Evolutionary conservation across 2,329 filamentous ascomycete genomes (phyloP).

Genomic region (Torrubiella hemipterigena): DNA sequence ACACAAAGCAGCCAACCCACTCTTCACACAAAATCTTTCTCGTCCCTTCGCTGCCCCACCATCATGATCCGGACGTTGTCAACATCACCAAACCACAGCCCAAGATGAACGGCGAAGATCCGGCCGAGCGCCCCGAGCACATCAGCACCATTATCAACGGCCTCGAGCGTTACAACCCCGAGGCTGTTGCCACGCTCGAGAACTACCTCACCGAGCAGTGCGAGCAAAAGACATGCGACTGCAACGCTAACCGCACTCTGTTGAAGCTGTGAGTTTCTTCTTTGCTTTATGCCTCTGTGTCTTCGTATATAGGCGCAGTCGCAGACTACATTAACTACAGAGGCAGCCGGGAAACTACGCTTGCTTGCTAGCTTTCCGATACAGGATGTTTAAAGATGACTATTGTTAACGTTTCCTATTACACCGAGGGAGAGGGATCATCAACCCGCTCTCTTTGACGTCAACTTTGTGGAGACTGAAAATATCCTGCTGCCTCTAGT

Average conservation of each 20-base stretch:
- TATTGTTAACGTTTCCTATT: conserved; percentile 93
- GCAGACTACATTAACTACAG: no score
- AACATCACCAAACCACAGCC: conserved; percentile 14
- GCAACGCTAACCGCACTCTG: conserved; percentile 91
- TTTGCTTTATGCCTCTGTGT: conserved; percentile 8
- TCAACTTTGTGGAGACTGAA: conserved; percentile 26
- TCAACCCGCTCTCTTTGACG: conserved; percentile 49
- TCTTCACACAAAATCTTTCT: conserved; percentile 25
- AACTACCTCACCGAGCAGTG: conserved; percentile 91
- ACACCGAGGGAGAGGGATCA: conserved; percentile 59
- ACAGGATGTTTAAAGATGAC: conserved; percentile 52
- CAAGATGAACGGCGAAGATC: conserved; percentile 67
- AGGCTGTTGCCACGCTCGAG: conserved; percentile 88
- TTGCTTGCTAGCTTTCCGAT: no score
- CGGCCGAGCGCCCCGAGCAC: conserved; percentile 81
- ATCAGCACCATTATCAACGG: conserved; percentile 92
- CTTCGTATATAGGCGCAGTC: no score
- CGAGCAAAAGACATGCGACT: conserved; percentile 87
- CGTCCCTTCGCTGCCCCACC: conserved; percentile 30
- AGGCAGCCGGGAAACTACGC: no score
- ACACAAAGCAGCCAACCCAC: conserved; percentile 27
- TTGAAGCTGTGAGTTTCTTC: conserved; percentile 77
- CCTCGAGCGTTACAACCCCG: conserved; percentile 96
- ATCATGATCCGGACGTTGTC: conserved; percentile 23
- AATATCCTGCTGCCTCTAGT: conserved; percentile 1